Evolutionary conservation across 140 eudicot species (phyloP).

Genomic region (Senecio squalidus): DNA sequence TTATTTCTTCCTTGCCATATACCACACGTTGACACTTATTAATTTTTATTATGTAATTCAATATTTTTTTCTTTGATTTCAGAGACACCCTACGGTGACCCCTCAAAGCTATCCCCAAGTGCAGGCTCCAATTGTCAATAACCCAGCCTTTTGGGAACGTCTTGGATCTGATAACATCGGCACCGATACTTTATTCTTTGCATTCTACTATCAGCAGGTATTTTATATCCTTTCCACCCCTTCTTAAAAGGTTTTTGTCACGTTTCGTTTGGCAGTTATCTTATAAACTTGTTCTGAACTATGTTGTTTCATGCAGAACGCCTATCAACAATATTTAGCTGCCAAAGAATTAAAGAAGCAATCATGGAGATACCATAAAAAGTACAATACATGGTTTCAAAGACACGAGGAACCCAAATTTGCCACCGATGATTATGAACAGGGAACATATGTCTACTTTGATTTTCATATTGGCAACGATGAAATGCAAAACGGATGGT

Average conservation of each 20-base stretch:
- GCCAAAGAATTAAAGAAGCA: conserved; percentile 94
- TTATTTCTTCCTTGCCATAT: background rate
- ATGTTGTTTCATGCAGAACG: conserved; percentile 47
- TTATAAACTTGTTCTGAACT: conserved; percentile 20
- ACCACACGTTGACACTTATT: no score
- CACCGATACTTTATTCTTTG: conserved; percentile 83
- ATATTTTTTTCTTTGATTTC: conserved; percentile 11
- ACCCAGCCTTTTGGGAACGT: conserved; percentile 97
- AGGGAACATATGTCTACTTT: conserved; percentile 90
- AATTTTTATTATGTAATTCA: no score
- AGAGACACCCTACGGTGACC: conserved; percentile 92
- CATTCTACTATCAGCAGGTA: conserved; percentile 96
- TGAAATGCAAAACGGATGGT: conserved; percentile 94
- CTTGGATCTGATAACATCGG: conserved; percentile 81
- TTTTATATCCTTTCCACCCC: background rate
- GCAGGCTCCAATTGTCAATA: conserved; percentile 91
- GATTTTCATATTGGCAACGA: conserved; percentile 81
- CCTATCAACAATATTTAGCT: conserved; percentile 94
- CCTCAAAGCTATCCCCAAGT: conserved; percentile 97
- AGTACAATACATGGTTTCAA: conserved; percentile 95
- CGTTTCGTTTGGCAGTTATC: background rate
- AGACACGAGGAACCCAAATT: conserved; percentile 93
- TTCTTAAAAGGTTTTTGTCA: background rate
- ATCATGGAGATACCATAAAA: conserved; percentile 98
- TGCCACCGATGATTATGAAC: conserved; percentile 94